These are phyloP conservation scores for Hanseniaspora valbyensis DNA, from an alignment of 805 yeast genomes.

Conservation along the genomic window DNA sequence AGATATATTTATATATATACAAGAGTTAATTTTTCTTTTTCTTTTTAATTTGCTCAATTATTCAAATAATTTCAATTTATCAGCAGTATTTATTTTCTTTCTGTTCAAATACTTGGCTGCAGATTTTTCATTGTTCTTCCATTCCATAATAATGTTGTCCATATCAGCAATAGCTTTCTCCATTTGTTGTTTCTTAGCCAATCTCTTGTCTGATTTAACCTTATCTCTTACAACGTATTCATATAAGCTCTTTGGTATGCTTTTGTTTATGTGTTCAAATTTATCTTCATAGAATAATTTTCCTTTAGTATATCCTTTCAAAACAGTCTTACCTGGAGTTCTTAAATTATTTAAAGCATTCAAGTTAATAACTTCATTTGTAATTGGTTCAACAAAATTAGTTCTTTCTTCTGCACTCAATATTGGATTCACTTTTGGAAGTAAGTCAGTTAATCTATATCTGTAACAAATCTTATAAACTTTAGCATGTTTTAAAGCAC, in stretches of 20 bases:
- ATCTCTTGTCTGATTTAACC: not conserved
- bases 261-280: not conserved
- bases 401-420: conserved; percentile 23
- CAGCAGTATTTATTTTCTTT: conserved; percentile 17
- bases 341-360: conserved; percentile 69
- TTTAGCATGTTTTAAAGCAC: conserved; percentile 72
- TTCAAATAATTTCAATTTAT: conserved; percentile 11
- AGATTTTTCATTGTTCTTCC: conserved; percentile 45
- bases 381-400: conserved; percentile 76
- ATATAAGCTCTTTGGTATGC: not conserved
- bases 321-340: conserved; percentile 46
- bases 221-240: not conserved
- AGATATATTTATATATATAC: conserved; percentile 5
- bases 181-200: conserved; percentile 44
- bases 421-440: conserved; percentile 37
- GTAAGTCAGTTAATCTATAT: conserved; percentile 65
- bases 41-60: not conserved
- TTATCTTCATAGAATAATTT: conserved; percentile 10
- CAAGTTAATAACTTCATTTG: conserved; percentile 54
- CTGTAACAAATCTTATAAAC: conserved; percentile 70
- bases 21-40: not conserved
- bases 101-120: conserved; percentile 37
- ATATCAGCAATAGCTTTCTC: conserved; percentile 53
- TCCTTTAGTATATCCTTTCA: conserved; percentile 27
- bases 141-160: conserved; percentile 56